phyloP scores from a whole-genome alignment of 208 protist genomes.

The Acanthamoeba healyi region DNA sequence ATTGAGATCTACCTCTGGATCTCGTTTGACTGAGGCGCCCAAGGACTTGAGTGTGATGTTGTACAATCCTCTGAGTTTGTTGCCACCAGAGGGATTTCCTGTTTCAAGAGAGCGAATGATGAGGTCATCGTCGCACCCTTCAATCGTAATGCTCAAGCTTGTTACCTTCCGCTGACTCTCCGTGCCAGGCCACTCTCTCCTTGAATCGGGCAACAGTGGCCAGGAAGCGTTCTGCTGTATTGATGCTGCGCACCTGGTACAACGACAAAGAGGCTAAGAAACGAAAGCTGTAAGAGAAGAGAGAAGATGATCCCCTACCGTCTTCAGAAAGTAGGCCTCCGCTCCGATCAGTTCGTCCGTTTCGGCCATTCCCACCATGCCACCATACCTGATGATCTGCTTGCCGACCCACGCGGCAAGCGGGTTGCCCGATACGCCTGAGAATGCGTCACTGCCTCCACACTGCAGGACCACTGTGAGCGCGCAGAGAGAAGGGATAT shows the following conservation, averaged over 20 bases:
- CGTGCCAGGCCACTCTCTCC: slow-evolving; percentile 74
- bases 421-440: slow-evolving; percentile 80
- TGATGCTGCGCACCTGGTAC: neutral
- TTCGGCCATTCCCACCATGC: slow-evolving; percentile 79
- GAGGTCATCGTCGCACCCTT: too few species aligned
- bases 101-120: too few species aligned
- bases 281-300: too few species aligned
- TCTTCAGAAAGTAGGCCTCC: slow-evolving; percentile 81
- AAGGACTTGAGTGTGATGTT: slow-evolving; percentile 85
- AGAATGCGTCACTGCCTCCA: slow-evolving; percentile 83
- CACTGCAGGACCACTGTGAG: slow-evolving; percentile 79
- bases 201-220: slow-evolving; percentile 76
- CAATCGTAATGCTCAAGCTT: too few species aligned
- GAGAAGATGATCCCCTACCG: too few species aligned
- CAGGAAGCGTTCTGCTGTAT: slow-evolving; percentile 72
- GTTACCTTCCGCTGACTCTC: slow-evolving; percentile 69
- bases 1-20: neutral
- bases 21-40: slow-evolving; percentile 76
- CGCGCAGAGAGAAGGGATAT: neutral
- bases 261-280: too few species aligned
- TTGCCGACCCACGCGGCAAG: slow-evolving; percentile 73
- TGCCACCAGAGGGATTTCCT: slow-evolving; percentile 84
- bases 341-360: slow-evolving; percentile 86
- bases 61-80: slow-evolving; percentile 84
- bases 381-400: slow-evolving; percentile 72